Evolutionary conservation across 2,329 filamentous ascomycete species (phyloP), one percentile per base, ranked within the genome.

Genomic region (Beauveria brongniartii): DNA sequence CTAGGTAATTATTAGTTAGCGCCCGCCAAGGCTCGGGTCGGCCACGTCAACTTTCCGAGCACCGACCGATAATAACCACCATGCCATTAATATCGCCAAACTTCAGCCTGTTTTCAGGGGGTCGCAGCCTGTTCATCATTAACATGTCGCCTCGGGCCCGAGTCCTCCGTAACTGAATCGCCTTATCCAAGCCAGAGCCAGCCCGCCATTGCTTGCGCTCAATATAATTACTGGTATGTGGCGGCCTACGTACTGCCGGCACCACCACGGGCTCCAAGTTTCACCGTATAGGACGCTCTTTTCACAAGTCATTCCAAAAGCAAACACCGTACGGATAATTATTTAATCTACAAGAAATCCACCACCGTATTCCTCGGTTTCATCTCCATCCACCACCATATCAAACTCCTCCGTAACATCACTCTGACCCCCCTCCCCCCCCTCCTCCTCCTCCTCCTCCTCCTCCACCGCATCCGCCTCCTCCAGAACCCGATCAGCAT

Each of bases 331-430:
- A n/a, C 24, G 24, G 24, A 24, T 24, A 4, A 24, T 24, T 24
- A 14, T 62, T 62, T 3, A 77, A 18, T 77, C 75, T 20, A 75
- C 62, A 55, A 80, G 58, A 64, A 78, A 80, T 3, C 79, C 78
- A 3, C 76, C 77, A 20, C 80, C 80, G 37, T 77, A 80, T 63
- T 73, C 74, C 8, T 73, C 71, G 10, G 72, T 73, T 62, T 74
- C 75, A n/a, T 73, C 72, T 24, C 47, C 57, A 54, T 59, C 57
- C 26, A 65, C 71, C 26, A 71, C 71, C 70, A 77, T 76, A 34
- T 76, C 72, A 66, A 75, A 76, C 66, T 77, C 77, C 63, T 74
- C 76, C 48, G 73, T 78, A 26, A 71, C 73, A 65, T 78, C 77
- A 57, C 76, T 74, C 51, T 69, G 66, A 6, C 70, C 76, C 34